Conservation (phyloP, 306 rosid genomes). For the Quercus rubra region DNA sequence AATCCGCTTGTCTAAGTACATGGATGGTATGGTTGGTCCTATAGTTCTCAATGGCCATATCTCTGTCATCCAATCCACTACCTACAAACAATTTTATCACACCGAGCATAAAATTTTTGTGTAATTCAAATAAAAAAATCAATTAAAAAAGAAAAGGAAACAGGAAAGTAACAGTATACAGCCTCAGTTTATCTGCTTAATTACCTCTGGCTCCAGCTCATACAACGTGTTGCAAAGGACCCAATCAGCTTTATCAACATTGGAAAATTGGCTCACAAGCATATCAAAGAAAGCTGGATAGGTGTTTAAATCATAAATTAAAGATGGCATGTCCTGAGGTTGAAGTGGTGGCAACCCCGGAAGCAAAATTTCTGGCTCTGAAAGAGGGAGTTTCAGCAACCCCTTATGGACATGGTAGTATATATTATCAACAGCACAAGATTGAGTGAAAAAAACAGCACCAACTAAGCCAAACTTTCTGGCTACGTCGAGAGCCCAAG, state of each 20-base stretch:
- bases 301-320: constrained; percentile 18
- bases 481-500: constrained; percentile 55
- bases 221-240: constrained; percentile 55
- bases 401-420: constrained; percentile 40
- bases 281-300: constrained; percentile 47
- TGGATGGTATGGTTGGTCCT: constrained; percentile 60
- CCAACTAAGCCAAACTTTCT: constrained; percentile 36
- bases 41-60: constrained; percentile 40
- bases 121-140: neutral
- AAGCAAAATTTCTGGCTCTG: constrained; percentile 23
- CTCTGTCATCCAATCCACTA: constrained; percentile 50
- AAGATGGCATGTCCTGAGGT: constrained; percentile 49
- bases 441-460: constrained; percentile 56
- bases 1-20: constrained; percentile 38
- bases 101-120: too few relatives aligned
- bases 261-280: constrained; percentile 50
- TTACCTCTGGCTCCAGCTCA: constrained; percentile 54
- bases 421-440: constrained; percentile 39
- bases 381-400: constrained; percentile 25
- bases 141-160: neutral
- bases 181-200: neutral
- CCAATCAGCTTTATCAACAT: constrained; percentile 44
- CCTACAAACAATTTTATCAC: constrained; percentile 21
- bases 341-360: constrained; percentile 46
- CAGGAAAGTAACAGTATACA: neutral